These are phyloP conservation scores for Begonia fuchsioides DNA, from an alignment of 306 rosid genomes.

Conservation along the genomic window DNA sequence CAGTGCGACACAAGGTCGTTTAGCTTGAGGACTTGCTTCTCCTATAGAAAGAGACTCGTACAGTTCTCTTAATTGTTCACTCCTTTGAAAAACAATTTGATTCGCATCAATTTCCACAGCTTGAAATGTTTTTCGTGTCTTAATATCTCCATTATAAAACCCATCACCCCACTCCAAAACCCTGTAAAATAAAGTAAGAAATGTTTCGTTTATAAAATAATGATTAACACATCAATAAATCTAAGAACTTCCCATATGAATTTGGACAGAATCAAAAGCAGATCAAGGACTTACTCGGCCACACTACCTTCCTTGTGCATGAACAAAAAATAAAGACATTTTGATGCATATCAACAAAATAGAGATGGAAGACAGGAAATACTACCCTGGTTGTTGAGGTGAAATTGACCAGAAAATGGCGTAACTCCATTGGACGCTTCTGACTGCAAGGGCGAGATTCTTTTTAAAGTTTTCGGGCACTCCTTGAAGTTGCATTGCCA, in stretches of 20 bases:
- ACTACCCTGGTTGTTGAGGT: conserved; percentile 44
- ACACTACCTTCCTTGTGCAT: too few relatives aligned
- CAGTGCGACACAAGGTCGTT: conserved; percentile 61
- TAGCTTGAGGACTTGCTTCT: conserved; percentile 39
- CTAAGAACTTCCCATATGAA: too few relatives aligned
- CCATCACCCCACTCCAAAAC: conserved; percentile 71
- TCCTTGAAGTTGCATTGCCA: conserved; percentile 17
- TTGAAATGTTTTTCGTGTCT: conserved; percentile 73
- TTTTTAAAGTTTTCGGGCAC: conserved; percentile 41
- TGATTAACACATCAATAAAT: too few relatives aligned
- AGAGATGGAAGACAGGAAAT: not conserved
- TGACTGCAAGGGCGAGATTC: conserved; percentile 69
- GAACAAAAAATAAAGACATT: too few relatives aligned
- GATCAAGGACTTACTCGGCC: not conserved
- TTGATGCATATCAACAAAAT: not conserved
- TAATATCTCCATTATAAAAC: conserved; percentile 81
- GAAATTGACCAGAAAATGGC: conserved; percentile 69
- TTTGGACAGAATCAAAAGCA: too few relatives aligned
- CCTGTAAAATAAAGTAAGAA: conserved; percentile 14
- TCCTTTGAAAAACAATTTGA: conserved; percentile 57
- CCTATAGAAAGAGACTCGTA: conserved; percentile 42
- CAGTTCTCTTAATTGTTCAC: conserved; percentile 58
- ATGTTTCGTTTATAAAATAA: too few relatives aligned
- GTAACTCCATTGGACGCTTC: conserved; percentile 79
- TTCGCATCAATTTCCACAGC: conserved; percentile 48